Base-by-base conservation (phyloP, 495 filamentous ascomycete genomes). In the Oleoguttula mirabilis region DNA sequence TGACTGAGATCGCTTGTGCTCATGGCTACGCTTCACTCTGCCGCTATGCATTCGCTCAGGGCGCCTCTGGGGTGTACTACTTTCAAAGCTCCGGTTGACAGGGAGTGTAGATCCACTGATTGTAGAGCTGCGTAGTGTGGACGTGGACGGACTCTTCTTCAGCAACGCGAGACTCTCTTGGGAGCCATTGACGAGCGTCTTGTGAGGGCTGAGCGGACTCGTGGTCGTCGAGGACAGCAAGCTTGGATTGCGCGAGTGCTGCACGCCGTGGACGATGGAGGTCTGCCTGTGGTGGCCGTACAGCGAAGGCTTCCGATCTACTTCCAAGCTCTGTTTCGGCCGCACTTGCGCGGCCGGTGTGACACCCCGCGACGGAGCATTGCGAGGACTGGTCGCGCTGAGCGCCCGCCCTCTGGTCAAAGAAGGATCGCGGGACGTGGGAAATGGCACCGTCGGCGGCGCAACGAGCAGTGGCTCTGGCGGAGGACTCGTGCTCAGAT, bases 211-310 rank as follows among this genome's bases (percentile, higher is more conserved):
- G 50, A 92, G 67, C 30, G 84, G 85, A 59, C 80, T 88, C 21
- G 76, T 76, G 17, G 77, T 68, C 20, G 77, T 65, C n/a, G 76
- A 70, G 44, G 69, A 69, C 34, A 73, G 71, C 58, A 75, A 75
- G 55, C 76, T 81, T 10, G 88, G 77, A 66, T 90, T 93, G 51
- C 90, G 78, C 45, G 87, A 92, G 64, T 98, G 90, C 57, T 88
- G 85, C 47, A 86, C 76, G 44, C 86, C 86, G 75, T 94, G 84
- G 33, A 94, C 85, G 48, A 94, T 94, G 21, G 88, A 94, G 1
- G 86, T 85, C 60, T 98, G 84, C 16, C 90, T 75, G 59, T 94
- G 84, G 58, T 96, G 88, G 33, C 80, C 82, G 63, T 95, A 92
- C 28, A 69, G 68, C 5, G 79, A 82, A 23, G 77, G 68, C 41